A percentile compares a stretch with the other conserved stretches of the same genome.
These are phyloP conservation scores for Hypoxylon perforatum DNA, from an alignment of 495 filamentous ascomycete species.

Conservation along the genomic window DNA sequence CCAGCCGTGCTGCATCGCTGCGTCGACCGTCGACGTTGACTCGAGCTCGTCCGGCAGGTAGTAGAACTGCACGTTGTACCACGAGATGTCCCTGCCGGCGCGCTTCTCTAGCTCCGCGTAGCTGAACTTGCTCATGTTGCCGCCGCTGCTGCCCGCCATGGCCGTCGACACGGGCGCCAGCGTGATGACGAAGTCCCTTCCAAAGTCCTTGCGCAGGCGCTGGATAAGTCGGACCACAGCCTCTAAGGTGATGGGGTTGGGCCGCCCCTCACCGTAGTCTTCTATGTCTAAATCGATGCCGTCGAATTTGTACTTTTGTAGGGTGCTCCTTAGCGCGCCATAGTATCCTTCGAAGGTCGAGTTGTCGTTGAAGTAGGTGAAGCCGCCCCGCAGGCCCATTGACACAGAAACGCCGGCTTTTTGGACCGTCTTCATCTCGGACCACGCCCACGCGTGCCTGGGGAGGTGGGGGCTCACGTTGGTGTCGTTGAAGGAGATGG, in stretches of 20 bases:
- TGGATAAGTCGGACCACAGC: constrained; percentile 72
- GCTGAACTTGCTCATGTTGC: constrained; percentile 69
- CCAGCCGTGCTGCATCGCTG: constrained; percentile 68
- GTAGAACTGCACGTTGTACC: constrained; percentile 83
- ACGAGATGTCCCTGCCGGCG: constrained; percentile 66
- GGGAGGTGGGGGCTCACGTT: constrained; percentile 49
- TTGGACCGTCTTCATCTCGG: constrained; percentile 66
- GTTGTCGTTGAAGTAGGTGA: constrained; percentile 60
- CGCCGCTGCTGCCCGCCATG: constrained; percentile 54
- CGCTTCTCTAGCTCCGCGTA: constrained; percentile 69
- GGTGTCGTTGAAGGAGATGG: neutral
- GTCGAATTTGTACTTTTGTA: constrained; percentile 63
- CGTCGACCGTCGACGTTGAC: constrained; percentile 66
- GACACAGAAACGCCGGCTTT: constrained; percentile 68
- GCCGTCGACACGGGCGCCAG: constrained; percentile 75
- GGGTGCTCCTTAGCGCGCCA: constrained; percentile 60
- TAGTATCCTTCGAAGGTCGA: constrained; percentile 68
- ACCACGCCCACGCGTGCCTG: constrained; percentile 64
- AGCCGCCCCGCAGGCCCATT: constrained; percentile 75
- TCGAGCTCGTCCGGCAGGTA: constrained; percentile 72
- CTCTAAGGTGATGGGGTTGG: constrained; percentile 61
- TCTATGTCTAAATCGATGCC: constrained; percentile 79
- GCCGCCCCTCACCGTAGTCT: constrained; percentile 48
- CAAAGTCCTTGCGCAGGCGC: constrained; percentile 71
- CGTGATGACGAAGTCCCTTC: constrained; percentile 70